These are phyloP conservation scores for Polygonum aviculare DNA, from an alignment of 148 eudicot species.

Conservation along the genomic window DNA sequence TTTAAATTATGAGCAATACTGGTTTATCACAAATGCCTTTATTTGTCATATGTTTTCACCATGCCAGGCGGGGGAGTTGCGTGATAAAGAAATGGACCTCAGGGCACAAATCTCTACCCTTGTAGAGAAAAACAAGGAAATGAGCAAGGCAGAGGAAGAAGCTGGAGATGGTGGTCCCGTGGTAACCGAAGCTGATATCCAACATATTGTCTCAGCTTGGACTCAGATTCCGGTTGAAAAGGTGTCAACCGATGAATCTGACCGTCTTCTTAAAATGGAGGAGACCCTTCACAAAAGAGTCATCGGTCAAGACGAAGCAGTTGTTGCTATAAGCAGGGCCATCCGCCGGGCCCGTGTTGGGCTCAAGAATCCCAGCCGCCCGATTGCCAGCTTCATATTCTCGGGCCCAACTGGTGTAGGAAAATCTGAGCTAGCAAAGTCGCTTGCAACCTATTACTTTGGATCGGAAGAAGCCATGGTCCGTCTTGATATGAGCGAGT, in stretches of 20 bases:
- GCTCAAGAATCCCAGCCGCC: slow-evolving; percentile 18
- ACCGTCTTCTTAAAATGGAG: slow-evolving; percentile 15
- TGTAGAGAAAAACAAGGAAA: slow-evolving; percentile 37
- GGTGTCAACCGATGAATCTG: slow-evolving; percentile 15
- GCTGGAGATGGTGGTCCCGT: slow-evolving; percentile 18
- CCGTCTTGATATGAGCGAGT: slow-evolving; percentile 16
- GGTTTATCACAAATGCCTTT: too few relatives aligned
- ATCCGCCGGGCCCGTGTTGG: slow-evolving; percentile 21
- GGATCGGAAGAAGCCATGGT: slow-evolving; percentile 17
- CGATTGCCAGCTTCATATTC: slow-evolving; percentile 22
- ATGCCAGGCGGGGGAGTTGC: slow-evolving; percentile 32
- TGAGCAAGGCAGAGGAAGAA: slow-evolving; percentile 41
- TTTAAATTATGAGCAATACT: too few relatives aligned
- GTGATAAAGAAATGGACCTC: slow-evolving; percentile 36
- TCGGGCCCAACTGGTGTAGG: slow-evolving; percentile 19
- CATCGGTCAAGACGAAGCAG: slow-evolving; percentile 20
- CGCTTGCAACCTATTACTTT: slow-evolving; percentile 8
- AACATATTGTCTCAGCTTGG: slow-evolving; percentile 15
- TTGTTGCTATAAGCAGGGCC: slow-evolving; percentile 17
- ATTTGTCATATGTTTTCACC: too few relatives aligned
- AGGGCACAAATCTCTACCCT: slow-evolving; percentile 26
- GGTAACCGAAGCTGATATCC: slow-evolving; percentile 14
- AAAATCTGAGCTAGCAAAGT: slow-evolving; percentile 10
- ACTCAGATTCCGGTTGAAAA: slow-evolving; percentile 17
- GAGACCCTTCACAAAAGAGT: slow-evolving; percentile 9